Conservation (phyloP, 208 protist genomes). For the Trypanosoma cruzi region DNA sequence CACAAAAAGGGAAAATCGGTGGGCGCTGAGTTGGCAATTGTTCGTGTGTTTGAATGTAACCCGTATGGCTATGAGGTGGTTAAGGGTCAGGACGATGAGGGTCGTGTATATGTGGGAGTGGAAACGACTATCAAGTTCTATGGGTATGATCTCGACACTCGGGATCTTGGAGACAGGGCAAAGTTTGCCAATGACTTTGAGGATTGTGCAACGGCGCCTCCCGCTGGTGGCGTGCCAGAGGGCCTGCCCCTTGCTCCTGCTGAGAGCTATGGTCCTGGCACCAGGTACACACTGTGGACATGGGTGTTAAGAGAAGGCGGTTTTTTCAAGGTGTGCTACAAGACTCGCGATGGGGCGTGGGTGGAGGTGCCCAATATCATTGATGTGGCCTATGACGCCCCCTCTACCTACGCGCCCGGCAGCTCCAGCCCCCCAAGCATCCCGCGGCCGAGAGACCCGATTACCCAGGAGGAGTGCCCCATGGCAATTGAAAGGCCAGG, state of each 20-base stretch:
- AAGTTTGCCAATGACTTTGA: constrained; percentile 74
- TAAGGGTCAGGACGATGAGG: constrained; percentile 33
- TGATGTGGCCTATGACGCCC: constrained; percentile 23
- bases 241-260: constrained; percentile 46
- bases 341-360: constrained; percentile 44
- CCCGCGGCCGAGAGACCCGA: constrained; percentile 51
- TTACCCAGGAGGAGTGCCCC: constrained; percentile 47
- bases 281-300: constrained; percentile 63
- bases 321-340: constrained; percentile 80
- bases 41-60: constrained; percentile 74
- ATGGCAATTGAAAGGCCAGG: constrained; percentile 30
- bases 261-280: constrained; percentile 70
- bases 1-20: background rate
- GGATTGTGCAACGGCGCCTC: constrained; percentile 43
- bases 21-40: constrained; percentile 39
- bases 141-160: constrained; percentile 76
- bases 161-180: constrained; percentile 51
- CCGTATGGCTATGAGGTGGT: constrained; percentile 67
- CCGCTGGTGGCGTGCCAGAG: constrained; percentile 68
- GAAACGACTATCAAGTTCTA: constrained; percentile 71
- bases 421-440: background rate
- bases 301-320: constrained; percentile 47
- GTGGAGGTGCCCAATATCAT: constrained; percentile 71
- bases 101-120: constrained; percentile 37
- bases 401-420: constrained; percentile 6